Evolutionary conservation across 164 flowering plant genomes (phyloP), one percentile per base, ranked within the genome.

Genomic region (Warburgia ugandensis): DNA sequence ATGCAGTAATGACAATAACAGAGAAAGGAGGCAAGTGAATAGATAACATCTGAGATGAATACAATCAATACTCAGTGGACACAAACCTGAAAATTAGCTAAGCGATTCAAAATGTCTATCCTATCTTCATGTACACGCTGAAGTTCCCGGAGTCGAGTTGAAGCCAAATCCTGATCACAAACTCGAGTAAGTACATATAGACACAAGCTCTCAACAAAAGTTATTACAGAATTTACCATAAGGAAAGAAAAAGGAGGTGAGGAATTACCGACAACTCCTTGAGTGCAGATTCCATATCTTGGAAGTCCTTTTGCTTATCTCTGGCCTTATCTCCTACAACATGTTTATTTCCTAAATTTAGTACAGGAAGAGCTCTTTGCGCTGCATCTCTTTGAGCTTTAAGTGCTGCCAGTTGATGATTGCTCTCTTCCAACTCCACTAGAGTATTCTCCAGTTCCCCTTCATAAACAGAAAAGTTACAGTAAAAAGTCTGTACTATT

Each of bases 301-400:
- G 86, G 67, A 82, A 39, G 61, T 86, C 83, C 50, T 75, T 82
- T 45, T 77, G 79, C 56, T 73, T 88, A 59, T 88, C 89, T 55
- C 67, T 76, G 35, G 60, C 51, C 67, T 64, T 81, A 39, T 86
- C 95, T 52, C 64, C 69, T 58, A 70, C 50, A 43, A 49, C 63
- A 51, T 56, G 79, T 58, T 70, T 84, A 65, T 50, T 75, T 8
- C 78, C 79, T 29, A 73, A n/a, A 62, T 68, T 83, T 43, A 82
- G 65, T 37, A 82, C 60, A 51, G 89, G 91, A 48, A 80, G 79
- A 37, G 70, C 71, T 49, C 82, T 79, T 63, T 75, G 81, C 13
- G 77, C 67, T 31, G 80, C 77, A 71, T 84, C 87, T 51, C 67
- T 75, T 56, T 77, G 83, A 31, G 72, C 81, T 71, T 76, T 88